Evolutionary conservation across 345 rosid species (phyloP).

Genomic region (Eucalyptus cloeziana): DNA sequence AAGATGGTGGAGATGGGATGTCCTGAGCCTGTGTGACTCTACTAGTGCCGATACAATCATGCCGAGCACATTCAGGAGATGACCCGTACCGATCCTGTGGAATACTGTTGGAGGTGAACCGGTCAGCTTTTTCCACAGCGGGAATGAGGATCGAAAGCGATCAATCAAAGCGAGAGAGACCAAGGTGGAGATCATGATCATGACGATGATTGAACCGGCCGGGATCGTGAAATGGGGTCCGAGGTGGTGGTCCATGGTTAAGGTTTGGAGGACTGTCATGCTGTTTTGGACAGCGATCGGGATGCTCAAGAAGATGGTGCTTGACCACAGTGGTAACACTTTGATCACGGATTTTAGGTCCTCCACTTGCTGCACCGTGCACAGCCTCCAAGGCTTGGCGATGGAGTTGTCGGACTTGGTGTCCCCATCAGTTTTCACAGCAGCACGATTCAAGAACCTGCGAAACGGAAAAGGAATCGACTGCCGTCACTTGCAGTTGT

Average conservation of each 20-base stretch:
- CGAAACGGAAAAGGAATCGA: background rate
- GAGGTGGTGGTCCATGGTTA: conserved; percentile 25
- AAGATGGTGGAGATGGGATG: background rate
- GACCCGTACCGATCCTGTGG: conserved; percentile 34
- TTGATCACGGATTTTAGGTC: conserved; percentile 36
- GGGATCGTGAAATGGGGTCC: conserved; percentile 35
- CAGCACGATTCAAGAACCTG: conserved; percentile 38
- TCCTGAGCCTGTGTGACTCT: conserved; percentile 27
- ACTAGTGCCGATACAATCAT: conserved; percentile 19
- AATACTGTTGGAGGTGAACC: conserved; percentile 2
- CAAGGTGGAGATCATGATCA: conserved; percentile 2
- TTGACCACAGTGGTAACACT: conserved; percentile 26
- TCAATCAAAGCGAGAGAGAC: conserved; percentile 14
- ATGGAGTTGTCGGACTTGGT: conserved; percentile 4
- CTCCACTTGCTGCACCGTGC: conserved; percentile 51
- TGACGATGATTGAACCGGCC: conserved; percentile 25
- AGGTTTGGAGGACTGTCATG: conserved; percentile 34
- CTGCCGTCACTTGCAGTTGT: background rate
- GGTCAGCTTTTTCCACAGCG: conserved; percentile 15
- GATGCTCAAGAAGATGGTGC: conserved; percentile 10
- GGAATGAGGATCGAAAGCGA: conserved; percentile 3
- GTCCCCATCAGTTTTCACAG: conserved; percentile 25
- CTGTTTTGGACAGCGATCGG: conserved; percentile 13
- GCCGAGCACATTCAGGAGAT: conserved; percentile 18
- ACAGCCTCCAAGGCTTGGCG: conserved; percentile 30